Base-by-base conservation (phyloP, 352 stramenopile genomes). In the Phytophthora sp. region DNA sequence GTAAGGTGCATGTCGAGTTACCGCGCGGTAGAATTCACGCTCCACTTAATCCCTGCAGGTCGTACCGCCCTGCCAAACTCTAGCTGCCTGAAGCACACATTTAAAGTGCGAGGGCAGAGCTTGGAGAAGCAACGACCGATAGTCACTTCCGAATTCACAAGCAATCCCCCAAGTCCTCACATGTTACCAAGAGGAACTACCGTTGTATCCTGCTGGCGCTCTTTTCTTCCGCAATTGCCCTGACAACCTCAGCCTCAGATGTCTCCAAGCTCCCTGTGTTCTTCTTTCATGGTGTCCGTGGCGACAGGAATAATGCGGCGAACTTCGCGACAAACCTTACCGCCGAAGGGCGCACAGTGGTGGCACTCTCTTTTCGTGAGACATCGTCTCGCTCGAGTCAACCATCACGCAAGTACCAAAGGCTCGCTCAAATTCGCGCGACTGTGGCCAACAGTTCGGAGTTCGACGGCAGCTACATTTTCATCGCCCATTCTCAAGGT, bases 401-500 rank as follows among this genome's bases (percentile, higher is more conserved):
- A 41, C 82, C 23, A 27, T 67, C 3, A 43, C 45, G 1, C 76
- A 85, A 35, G 53, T 82, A 7, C 28, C 54, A 0, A 46, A 77
- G 48, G 76, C 71, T 0, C 23, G 24, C 23, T 2, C 54, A 69
- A 46, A 57, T 85, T 38, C 63, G 57, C 5, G 43, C 52, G 7
- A 21, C 77, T 6, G 54, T 66, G 0, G 38, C 39, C 20, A 71
- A 63, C 34, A 55, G 76, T 50, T 35, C 46, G 17, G 34, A 21
- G 0, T 77, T 75, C 27, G 59, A 49, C 18, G 54, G 68, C 9
- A 73, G 76, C 32, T 82, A 82, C 66, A 54, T 76, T 42, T 66
- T 85, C 30, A 71, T 82, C 12, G 73, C 34, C 15, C 70, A 82
- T 30, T 79, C 72, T 0, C 62, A 72, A 8, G 76, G 76, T 13